Base-by-base conservation (phyloP, 1,284 basidiomycete species). In the Ustilago esculenta region DNA sequence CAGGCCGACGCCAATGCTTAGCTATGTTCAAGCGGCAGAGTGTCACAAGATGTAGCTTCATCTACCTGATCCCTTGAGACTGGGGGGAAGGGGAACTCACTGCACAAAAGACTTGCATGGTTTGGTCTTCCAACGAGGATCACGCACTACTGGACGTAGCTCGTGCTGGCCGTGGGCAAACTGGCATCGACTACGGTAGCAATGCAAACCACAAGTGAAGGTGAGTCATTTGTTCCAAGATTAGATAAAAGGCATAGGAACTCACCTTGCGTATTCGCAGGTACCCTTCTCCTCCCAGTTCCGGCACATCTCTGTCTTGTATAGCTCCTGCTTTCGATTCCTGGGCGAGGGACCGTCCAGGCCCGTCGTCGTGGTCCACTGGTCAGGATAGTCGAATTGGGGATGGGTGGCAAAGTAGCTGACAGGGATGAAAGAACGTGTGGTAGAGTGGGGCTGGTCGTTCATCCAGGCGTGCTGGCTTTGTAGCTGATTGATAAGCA, bases 41-140 rank as follows among this genome's bases (percentile, higher is more conserved):
- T n/a, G n/a, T n/a, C n/a, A n/a, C n/a, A n/a, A n/a, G n/a, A n/a
- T n/a, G n/a, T n/a, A n/a, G n/a, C n/a, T n/a, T n/a, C n/a, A n/a
- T n/a, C n/a, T n/a, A n/a, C n/a, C n/a, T n/a, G n/a, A n/a, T n/a
- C n/a, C n/a, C n/a, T n/a, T n/a, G n/a, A n/a, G n/a, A n/a, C n/a
- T n/a, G n/a, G n/a, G n/a, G n/a, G n/a, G n/a, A n/a, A n/a, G n/a
- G n/a, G n/a, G n/a, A 2, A 52, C 66, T 48, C 32, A 70, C 67
- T 37, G 17, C 33, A 20, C 92, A 85, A 93, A 94, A 3, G 92
- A 91, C 83, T 91, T 88, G 82, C 92, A 94, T 59, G 92, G 91
- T 83, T 93, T 91, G 10, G 92, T 93, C 84, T 94, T 94, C 84
- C 92, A 94, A 89, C 93, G 93, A 41, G 92, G 92, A 81, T 94